A percentile compares a stretch with the other conserved stretches of the same genome.
Conservation (phyloP, 352 stramenopile genomes). For the Globisporangium orthogonon region DNA sequence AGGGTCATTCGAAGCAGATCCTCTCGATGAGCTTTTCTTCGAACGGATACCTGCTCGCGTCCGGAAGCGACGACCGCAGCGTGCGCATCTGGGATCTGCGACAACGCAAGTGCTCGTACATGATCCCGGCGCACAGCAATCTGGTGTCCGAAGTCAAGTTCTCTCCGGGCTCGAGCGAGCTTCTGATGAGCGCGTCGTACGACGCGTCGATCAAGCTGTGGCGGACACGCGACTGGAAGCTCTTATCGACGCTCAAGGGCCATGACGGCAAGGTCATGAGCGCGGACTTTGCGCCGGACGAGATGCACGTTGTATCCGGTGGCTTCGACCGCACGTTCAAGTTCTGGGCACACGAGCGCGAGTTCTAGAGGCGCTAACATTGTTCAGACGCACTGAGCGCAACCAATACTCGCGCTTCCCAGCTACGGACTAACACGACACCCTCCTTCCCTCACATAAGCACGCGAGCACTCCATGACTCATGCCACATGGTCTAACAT, state of each 20-base stretch:
- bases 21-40: conserved; percentile 90
- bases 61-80: conserved; percentile 94
- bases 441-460: not conserved
- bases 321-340: conserved; percentile 92
- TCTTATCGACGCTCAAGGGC: conserved; percentile 83
- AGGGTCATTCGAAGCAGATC: conserved; percentile 95
- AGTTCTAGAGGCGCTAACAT: conserved; percentile 53
- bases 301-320: conserved; percentile 85
- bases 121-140: conserved; percentile 92
- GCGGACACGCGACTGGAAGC: conserved; percentile 91
- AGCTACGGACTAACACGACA: not conserved
- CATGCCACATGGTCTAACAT: not conserved
- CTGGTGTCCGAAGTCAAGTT: conserved; percentile 92
- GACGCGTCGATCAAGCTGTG: conserved; percentile 94
- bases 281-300: conserved; percentile 87
- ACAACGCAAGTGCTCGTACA: conserved; percentile 87
- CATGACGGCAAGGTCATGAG: conserved; percentile 96
- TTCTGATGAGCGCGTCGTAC: conserved; percentile 91
- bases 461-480: not conserved
- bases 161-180: conserved; percentile 72
- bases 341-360: conserved; percentile 87
- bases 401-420: too few relatives aligned
- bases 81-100: conserved; percentile 96
- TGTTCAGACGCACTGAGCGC: not conserved
- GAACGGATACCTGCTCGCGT: conserved; percentile 92